These are phyloP conservation scores for Colletotrichum abscissum DNA, from an alignment of 2,329 filamentous ascomycete genomes.

Conservation along the genomic window DNA sequence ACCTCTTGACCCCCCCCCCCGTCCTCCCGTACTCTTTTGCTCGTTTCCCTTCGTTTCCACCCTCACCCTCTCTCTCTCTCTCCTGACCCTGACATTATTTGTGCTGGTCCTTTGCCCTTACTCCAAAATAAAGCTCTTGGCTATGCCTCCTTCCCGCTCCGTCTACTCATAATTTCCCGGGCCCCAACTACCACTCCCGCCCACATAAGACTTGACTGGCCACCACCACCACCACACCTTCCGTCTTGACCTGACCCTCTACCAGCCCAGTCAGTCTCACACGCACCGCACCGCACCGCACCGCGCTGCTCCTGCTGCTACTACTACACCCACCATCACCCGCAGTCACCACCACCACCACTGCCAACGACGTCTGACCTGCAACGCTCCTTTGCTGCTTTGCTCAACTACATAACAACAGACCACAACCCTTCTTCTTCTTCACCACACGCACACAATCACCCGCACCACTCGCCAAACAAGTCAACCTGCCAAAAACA, in stretches of 20 bases:
- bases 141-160: conserved; percentile 35
- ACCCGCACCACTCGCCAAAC: neutral
- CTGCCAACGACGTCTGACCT: conserved; percentile 9
- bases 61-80: conserved; percentile 6
- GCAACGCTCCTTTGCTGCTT: neutral
- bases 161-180: conserved; percentile 36
- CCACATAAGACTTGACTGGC: conserved; percentile 36
- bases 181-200: conserved; percentile 33
- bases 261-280: conserved; percentile 19
- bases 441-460: neutral
- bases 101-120: conserved; percentile 32
- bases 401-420: conserved; percentile 21
- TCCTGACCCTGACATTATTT: conserved; percentile 33
- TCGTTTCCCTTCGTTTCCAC: conserved; percentile 37
- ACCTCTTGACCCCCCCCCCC: neutral
- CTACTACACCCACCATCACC: conserved; percentile 1
- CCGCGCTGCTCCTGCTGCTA: neutral
- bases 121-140: conserved; percentile 36
- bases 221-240: conserved; percentile 20
- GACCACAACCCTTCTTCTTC: neutral
- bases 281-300: neutral
- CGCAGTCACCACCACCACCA: neutral
- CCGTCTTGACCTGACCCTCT: neutral
- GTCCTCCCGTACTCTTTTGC: conserved; percentile 5
- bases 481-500: neutral